Evolutionary conservation across 495 filamentous ascomycete genomes (phyloP), one percentile per base, ranked within the genome.

Genomic region (Massariosphaeria phaeospora): DNA sequence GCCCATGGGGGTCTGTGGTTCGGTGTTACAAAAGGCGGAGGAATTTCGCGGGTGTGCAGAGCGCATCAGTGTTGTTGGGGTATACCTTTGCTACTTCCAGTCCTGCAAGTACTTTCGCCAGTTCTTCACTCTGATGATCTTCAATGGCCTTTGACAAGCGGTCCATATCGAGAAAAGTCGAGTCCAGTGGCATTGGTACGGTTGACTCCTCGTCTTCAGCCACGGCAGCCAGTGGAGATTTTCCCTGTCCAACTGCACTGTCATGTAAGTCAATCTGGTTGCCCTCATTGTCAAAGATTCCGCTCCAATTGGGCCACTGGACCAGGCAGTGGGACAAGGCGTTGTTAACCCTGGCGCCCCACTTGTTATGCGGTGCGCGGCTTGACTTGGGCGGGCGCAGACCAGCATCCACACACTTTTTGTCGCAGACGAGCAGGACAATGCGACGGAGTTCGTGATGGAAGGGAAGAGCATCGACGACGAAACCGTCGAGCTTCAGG

Each of bases 381-480:
- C n/a, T n/a, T n/a, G 44, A 31, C 17, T 47, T 52, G 21, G 47
- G 47, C 2, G 48, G 34, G n/a, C 36, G 36, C 11, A 59, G 24
- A 9, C 55, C 55, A 34, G 55, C 55, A 34, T 59, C 55, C 10
- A 52, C 30, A 41, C 55, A 59, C 8, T 52, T 43, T 1, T 52
- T 23, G 12, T 48, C 48, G 18, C 47, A 59, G 9, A 20, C 18
- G 10, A 59, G 23, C 18, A 59, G 39, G 5, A 42, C 26, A 13
- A 59, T 17, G 5, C 7, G 10, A 13, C 21, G 29, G 5, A 59
- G 33, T 26, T 59, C 55, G 4, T 23, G 11, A n/a, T 48, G 34
- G 50, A 60, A 60, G 4, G 57, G 57, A 18, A 55, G 44, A n/a
- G 24, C 8, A 36, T 60, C 57, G 11, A 60, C 57, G 15, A 60